phyloP scores from a whole-genome alignment of 2,329 filamentous ascomycete genomes.

The Aspergillus udagawae region DNA sequence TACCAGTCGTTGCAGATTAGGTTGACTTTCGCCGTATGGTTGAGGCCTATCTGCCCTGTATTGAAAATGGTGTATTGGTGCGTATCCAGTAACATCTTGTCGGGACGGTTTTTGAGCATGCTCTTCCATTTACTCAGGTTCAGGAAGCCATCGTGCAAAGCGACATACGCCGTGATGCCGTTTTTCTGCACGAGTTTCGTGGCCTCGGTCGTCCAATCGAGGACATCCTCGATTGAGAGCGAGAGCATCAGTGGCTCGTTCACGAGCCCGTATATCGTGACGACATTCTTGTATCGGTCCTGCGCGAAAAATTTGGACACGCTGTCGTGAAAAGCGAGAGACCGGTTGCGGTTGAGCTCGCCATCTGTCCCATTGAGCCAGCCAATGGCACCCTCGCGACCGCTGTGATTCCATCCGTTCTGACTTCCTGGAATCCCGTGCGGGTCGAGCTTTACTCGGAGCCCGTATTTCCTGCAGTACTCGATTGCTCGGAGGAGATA shows the following conservation, averaged over 20 bases:
- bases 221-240: conserved; percentile 62
- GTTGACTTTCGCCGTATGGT: conserved; percentile 76
- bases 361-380: conserved; percentile 94
- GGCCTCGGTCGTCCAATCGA: conserved; percentile 74
- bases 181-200: conserved; percentile 70
- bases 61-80: conserved; percentile 99
- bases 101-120: conserved; percentile 65
- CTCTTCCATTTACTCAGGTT: conserved; percentile 89
- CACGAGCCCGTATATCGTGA: conserved; percentile 87
- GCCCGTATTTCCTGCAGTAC: conserved; percentile 85
- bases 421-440: conserved; percentile 91
- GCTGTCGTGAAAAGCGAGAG: conserved; percentile 80
- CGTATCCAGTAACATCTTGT: conserved; percentile 78
- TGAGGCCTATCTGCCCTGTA: conserved; percentile 73
- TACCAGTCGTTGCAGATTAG: conserved; percentile 90
- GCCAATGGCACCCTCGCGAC: conserved; percentile 70
- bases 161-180: conserved; percentile 66
- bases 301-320: conserved; percentile 92
- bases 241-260: conserved; percentile 89
- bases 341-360: conserved; percentile 69
- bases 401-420: conserved; percentile 97
- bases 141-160: conserved; percentile 94
- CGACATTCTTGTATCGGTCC: conserved; percentile 83
- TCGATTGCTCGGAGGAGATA: conserved; percentile 92
- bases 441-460: conserved; percentile 88